Evolutionary conservation across 495 filamentous ascomycete genomes (phyloP), one percentile per base, ranked within the genome.

Genomic region (Aspergillus bertholletiae): DNA sequence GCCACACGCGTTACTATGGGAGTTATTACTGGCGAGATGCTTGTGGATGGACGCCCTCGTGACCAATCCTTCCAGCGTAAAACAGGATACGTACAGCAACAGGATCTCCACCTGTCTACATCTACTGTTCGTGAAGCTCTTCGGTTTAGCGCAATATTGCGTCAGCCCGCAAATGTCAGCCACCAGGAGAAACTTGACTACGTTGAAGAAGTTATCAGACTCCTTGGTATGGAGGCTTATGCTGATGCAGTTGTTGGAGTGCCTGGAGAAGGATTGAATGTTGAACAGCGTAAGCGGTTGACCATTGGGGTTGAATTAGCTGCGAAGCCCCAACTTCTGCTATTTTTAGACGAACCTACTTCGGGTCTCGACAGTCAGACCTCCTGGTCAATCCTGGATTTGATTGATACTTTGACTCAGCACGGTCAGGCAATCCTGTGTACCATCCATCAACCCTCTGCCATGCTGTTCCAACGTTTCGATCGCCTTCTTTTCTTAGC

Each of bases 31-130:
- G 81, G 80, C 2, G 70, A 77, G 23, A 77, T 83, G 62, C 58
- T 82, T 6, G 76, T 84, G 2, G 74, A 83, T 59, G 81, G 81
- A 11, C 52, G 61, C 12, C 66, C 64, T 1, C 69, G 85, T 15
- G 88, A 94, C 60, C 72, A 78, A 13, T 89, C 87, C 0, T 96
- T 96, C 77, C 90, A 93, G 64, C 84, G 92, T 30, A 92, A 92
- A 72, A 95, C 90, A 3, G 92, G 92, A n/a, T 97, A 96, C 59
- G 92, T 91, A 13, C 89, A 96, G 63, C 92, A 97, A 64, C 91
- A 96, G 68, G 92, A 97, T 82, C 78, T 97, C 1, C 92, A 95
- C 69, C 76, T 93, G 7, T 73, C 84, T 17, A 93, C 90, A 0
- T 82, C 85, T 0, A 97, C 92, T 5, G 91, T 96, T 26, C 82